Percentiles rank a stretch among this genome's conserved stretches.
These are phyloP conservation scores for Gymnopilus junonius DNA, from an alignment of 768 basidiomycete species.

Conservation along the genomic window DNA sequence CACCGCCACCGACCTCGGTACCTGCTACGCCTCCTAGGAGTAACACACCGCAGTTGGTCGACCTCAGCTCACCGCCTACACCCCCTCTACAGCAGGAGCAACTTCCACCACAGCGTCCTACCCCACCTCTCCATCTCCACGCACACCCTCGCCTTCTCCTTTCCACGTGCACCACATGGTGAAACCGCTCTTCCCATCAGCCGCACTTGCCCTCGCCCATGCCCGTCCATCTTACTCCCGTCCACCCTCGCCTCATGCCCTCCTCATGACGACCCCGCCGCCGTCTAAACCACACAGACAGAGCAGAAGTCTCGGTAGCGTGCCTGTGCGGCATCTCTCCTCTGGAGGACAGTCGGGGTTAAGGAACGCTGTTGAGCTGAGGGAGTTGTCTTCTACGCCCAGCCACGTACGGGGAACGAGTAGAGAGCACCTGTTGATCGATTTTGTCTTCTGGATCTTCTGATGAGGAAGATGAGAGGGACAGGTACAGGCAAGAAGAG, in stretches of 20 bases:
- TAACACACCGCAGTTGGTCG: slow-evolving; percentile 16
- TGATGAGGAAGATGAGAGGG: slow-evolving; percentile 14
- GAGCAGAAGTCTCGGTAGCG: slow-evolving; percentile 29
- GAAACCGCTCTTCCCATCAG: slow-evolving; percentile 7
- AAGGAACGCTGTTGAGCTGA: slow-evolving; percentile 17
- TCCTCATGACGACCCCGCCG: slow-evolving; percentile 29
- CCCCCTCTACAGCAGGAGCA: slow-evolving; percentile 12
- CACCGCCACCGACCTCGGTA: no score
- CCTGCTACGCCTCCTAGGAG: no score
- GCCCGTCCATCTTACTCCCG: slow-evolving; percentile 16
- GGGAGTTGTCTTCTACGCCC: neutral
- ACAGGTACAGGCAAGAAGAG: slow-evolving; percentile 5
- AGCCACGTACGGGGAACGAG: slow-evolving; percentile 11
- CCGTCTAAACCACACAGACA: slow-evolving; percentile 22
- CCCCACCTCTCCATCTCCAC: slow-evolving; percentile 13
- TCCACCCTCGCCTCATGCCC: slow-evolving; percentile 24
- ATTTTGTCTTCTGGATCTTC: slow-evolving; percentile 27
- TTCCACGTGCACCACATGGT: neutral
- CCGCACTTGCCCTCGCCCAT: no score
- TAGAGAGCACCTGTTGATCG: slow-evolving; percentile 28
- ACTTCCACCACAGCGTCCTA: slow-evolving; percentile 2
- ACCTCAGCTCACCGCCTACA: slow-evolving; percentile 12
- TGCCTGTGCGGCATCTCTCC: slow-evolving; percentile 28
- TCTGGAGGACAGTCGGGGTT: slow-evolving; percentile 22
- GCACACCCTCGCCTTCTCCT: slow-evolving; percentile 16